Base-by-base conservation (phyloP, 805 yeast genomes). In the Starmerella powellii region DNA sequence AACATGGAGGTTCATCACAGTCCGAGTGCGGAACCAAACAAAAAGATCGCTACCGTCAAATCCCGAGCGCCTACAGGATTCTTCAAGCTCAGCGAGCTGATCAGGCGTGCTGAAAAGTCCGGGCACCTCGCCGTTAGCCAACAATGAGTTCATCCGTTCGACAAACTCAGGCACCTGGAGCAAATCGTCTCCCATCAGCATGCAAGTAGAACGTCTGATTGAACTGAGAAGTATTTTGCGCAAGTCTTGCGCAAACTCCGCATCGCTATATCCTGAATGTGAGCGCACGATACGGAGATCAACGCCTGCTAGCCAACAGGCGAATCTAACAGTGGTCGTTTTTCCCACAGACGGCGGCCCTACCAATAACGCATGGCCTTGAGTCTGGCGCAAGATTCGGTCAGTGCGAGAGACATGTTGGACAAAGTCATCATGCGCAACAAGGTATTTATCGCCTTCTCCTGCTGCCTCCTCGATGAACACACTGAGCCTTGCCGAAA, bases 101-200 rank as follows among this genome's bases (percentile, higher is more conserved):
- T 47, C 51, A 1, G 38, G 24, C 0, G 77, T 86, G 42, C 74
- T 81, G 58, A 84, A 88, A 12, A 88, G 63, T 3, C 94, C 95
- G 1, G 95, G 95, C 30, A 86, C 70, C 54, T 88, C 96, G 0
- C 94, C 82, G 59, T 88, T 88, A 0, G 96, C 95, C 30, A 88
- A 67, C n/a, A 88, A 63, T 0, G 94, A 83, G 53, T 88, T 88
- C 91, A 88, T 85, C 47, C 94, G 65, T 59, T 88, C 97, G 24
- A 88, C 61, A 55, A 87, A 88, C 0, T 91, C 67, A 0, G 93
- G 68, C 27, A 83, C 87, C 32, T 77, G 52, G 38, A 86, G 73
- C 23, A 78, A 74, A 0, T 93, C 76, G 52, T 88, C 95, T 51
- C 85, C 94, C 16, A 88, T 68, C 17, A 87, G 64, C 42, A 84